These are phyloP conservation scores for Ganoderma sinense DNA, from an alignment of 1,284 basidiomycete genomes.

Conservation along the genomic window DNA sequence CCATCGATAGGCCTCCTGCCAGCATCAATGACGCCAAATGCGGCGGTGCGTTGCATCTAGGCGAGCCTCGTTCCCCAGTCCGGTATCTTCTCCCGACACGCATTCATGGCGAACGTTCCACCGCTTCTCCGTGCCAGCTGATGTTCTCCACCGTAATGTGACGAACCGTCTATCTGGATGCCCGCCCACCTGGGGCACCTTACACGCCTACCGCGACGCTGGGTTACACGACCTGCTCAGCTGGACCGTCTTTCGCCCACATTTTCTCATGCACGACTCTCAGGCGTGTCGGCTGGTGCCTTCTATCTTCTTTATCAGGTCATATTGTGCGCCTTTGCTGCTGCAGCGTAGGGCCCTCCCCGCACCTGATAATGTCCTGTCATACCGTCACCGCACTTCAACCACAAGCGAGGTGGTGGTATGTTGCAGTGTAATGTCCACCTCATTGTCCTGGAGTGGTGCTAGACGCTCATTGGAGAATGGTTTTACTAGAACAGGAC, in stretches of 20 bases:
- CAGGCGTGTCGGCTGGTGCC: constrained; percentile 9
- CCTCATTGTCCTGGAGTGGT: background rate
- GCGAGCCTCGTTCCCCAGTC: constrained; percentile 4
- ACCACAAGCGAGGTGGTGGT: constrained; percentile 1
- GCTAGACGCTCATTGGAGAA: background rate
- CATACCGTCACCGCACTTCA: background rate
- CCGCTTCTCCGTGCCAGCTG: constrained; percentile 3
- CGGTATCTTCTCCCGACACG: constrained; percentile 11
- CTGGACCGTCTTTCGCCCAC: background rate
- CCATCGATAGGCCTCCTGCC: constrained; percentile 19
- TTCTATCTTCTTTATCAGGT: constrained; percentile 3
- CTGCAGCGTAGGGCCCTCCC: constrained; percentile 1
- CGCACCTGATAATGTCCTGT: background rate
- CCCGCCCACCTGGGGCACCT: background rate
- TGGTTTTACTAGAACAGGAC: background rate
- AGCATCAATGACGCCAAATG: constrained; percentile 12
- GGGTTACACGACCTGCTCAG: constrained; percentile 6
- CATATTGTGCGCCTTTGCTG: constrained; percentile 5
- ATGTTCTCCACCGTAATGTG: constrained; percentile 5
- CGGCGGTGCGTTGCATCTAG: constrained; percentile 5
- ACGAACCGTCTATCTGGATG: constrained; percentile 3
- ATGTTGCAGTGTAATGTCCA: background rate
- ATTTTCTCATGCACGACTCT: constrained; percentile 12
- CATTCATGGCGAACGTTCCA: background rate
- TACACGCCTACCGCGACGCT: background rate